These are phyloP conservation scores for Lyophyllum semitale DNA, from an alignment of 768 basidiomycete genomes.

Conservation along the genomic window DNA sequence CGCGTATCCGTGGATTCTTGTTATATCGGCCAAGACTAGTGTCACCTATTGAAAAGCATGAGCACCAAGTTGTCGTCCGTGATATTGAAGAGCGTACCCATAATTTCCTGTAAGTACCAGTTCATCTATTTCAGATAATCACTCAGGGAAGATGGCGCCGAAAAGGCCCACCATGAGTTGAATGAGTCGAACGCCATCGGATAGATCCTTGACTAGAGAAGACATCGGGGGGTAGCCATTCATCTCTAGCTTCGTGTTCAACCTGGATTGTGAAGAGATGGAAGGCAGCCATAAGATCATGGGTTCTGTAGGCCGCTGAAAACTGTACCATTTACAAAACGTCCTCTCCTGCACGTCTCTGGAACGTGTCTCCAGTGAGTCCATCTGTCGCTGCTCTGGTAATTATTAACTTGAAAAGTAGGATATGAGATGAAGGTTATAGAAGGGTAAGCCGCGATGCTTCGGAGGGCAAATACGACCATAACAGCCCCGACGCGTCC, in stretches of 20 bases:
- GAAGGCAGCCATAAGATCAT: slow-evolving; percentile 5
- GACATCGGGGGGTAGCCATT: slow-evolving; percentile 86
- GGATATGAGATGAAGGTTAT: slow-evolving; percentile 5
- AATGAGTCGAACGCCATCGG: slow-evolving; percentile 93
- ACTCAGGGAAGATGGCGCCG: not conserved
- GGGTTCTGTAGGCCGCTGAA: not conserved
- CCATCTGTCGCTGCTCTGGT: slow-evolving; percentile 33
- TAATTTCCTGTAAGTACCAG: slow-evolving; percentile 82
- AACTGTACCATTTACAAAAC: slow-evolving; percentile 84
- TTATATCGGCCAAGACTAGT: slow-evolving; percentile 95
- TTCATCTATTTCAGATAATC: slow-evolving; percentile 7
- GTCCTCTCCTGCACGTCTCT: slow-evolving; percentile 74
- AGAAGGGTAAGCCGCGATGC: slow-evolving; percentile 4
- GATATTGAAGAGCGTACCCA: slow-evolving; percentile 59
- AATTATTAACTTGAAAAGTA: slow-evolving; percentile 12
- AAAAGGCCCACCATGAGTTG: slow-evolving; percentile 77
- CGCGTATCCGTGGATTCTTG: slow-evolving; percentile 83
- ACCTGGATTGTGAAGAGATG: slow-evolving; percentile 50
- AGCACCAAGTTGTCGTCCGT: not conserved
- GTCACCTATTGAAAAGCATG: slow-evolving; percentile 54
- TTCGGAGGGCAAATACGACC: slow-evolving; percentile 14
- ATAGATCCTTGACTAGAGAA: slow-evolving; percentile 87
- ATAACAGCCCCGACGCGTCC: slow-evolving; percentile 31
- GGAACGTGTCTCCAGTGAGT: slow-evolving; percentile 64
- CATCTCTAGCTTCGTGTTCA: slow-evolving; percentile 92